Evolutionary conservation across 805 yeast genomes (phyloP), one percentile per base, ranked within the genome.

Genomic region (Saturnispora kantuleensis): DNA sequence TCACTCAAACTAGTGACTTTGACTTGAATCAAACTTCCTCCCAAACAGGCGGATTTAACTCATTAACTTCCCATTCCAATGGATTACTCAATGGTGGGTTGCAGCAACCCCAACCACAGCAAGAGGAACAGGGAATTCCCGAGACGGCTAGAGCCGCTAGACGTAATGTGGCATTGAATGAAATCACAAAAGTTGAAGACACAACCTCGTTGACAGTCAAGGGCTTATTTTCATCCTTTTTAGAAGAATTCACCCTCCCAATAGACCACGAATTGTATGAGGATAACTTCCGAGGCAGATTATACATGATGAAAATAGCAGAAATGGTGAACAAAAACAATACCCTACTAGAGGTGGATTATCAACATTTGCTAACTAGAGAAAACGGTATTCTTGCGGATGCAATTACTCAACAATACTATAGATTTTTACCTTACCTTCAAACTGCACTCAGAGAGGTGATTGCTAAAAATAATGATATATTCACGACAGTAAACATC

Each of bases 181-280:
- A 79, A 26, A 85, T 90, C 44, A 88, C 94, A 26, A 86, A 84
- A 58, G 96, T 93, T 26, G 77, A 77, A 26, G 98, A 93, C 66
- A 77, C 79, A 39, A 87, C 96, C 3, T 97, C 96, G 47, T 97
- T 89, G 59, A 86, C 86, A 54, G 97, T 93, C 13, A 76, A 90
- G 37, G 96, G 87, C 62, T 79, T 89, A 12, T 90, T 93, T 61
- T 96, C 89, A 60, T 77, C 73, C 51, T 90, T 90, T 57, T 64
- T 90, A 45, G 84, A 79, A 56, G 83, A 76, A 30, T 90, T 70
- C 57, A 35, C 35, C 6, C 32, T 66, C 3, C 75, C 74, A 38
- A 67, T 63, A 7, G 60, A 66, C 16, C 56, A 60, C 33, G 57
- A 56, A 16, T 48, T 52, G 4, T 58, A 56, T 10, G 69, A 67